Evolutionary conservation across 331 rosid genomes (phyloP).

Genomic region (Arachis monticola): DNA sequence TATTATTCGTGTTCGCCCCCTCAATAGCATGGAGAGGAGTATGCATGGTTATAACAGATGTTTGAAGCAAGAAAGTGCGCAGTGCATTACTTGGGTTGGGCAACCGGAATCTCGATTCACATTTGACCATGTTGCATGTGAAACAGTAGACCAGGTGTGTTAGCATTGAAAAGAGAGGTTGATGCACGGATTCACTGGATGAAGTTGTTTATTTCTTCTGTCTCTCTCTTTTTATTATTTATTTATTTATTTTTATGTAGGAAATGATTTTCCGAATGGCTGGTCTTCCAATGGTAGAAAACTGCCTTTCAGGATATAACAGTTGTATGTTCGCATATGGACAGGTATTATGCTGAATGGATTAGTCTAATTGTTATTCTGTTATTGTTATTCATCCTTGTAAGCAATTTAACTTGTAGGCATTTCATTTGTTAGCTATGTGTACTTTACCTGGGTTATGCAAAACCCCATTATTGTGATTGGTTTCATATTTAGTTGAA

Average conservation of each 20-base stretch:
- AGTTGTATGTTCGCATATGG: conserved; percentile 99
- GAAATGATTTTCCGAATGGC: conserved; percentile 95
- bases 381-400: background rate
- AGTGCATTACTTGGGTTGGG: conserved; percentile 78
- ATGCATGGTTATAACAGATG: conserved; percentile 75
- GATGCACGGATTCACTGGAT: background rate
- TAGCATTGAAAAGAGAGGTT: conserved; percentile 7
- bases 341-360: conserved; percentile 64
- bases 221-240: background rate
- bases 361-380: background rate
- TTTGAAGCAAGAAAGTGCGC: conserved; percentile 86
- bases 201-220: conserved; percentile 30
- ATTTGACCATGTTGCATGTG: conserved; percentile 98
- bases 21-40: conserved; percentile 79
- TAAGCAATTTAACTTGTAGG: conserved; percentile 4
- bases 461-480: background rate
- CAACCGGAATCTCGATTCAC: conserved; percentile 88
- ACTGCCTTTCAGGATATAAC: conserved; percentile 93
- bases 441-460: conserved; percentile 4
- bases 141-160: conserved; percentile 83
- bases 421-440: conserved; percentile 18
- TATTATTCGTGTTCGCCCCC: conserved; percentile 91
- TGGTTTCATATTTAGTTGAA: conserved; percentile 3
- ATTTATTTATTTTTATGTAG: conserved; percentile 43
- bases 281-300: conserved; percentile 96